Evolutionary conservation across 345 rosid genomes (phyloP).

Genomic region (Rhodamnia argentea): DNA sequence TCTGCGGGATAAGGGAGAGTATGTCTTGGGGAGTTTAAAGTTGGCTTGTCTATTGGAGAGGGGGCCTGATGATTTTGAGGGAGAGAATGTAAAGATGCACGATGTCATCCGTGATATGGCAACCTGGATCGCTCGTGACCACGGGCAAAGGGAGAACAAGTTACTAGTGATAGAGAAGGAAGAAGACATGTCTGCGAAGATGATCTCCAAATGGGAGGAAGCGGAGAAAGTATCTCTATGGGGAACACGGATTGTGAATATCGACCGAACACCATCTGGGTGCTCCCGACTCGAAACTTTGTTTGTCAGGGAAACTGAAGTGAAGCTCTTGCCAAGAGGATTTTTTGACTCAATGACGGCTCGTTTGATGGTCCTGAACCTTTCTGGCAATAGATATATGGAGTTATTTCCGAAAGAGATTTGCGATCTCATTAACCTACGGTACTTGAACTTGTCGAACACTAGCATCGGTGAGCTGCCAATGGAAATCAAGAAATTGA

Average conservation of each 20-base stretch:
- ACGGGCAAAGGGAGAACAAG: not conserved
- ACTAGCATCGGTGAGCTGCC: accelerated
- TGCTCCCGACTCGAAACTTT: not conserved
- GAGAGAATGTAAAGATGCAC: constrained; percentile 8
- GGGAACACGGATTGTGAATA: accelerated
- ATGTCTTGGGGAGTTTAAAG: not conserved
- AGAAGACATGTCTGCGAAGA: not conserved
- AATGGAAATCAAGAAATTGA: not conserved
- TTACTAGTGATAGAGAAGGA: not conserved
- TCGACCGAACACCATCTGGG: accelerated
- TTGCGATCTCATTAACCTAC: not conserved
- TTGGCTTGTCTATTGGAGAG: constrained; percentile 10
- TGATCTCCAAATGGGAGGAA: not conserved
- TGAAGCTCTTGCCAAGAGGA: accelerated
- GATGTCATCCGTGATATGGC: constrained; percentile 15
- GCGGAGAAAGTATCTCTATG: not conserved
- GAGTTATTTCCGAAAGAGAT: accelerated
- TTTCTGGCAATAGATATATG: accelerated
- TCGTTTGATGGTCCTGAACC: accelerated
- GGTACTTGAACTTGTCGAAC: accelerated
- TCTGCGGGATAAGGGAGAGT: not conserved
- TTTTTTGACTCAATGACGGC: not conserved
- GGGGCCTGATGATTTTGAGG: not conserved
- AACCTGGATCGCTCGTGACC: not conserved
- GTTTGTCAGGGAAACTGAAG: not conserved